phyloP scores from a whole-genome alignment of 2,329 filamentous ascomycete genomes.

The Fusarium albosuccineum region DNA sequence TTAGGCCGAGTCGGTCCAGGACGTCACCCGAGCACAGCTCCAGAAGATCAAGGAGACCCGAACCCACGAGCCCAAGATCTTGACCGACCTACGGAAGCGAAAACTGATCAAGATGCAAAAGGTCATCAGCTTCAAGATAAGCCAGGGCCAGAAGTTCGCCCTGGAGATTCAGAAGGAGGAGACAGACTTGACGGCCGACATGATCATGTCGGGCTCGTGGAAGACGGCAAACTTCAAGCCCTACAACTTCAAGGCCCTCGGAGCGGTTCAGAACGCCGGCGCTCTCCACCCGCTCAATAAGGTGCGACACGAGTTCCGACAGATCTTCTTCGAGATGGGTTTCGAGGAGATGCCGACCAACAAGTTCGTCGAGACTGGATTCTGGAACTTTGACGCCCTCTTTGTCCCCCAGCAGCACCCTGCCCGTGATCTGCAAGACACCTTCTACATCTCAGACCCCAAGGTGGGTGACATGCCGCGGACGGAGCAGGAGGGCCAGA shows the following conservation, averaged over 20 bases:
- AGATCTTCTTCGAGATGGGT: conserved; percentile 99
- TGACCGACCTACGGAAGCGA: conserved; percentile 89
- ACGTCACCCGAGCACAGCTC: conserved; percentile 82
- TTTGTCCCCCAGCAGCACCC: conserved; percentile 97
- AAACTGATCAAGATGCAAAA: conserved; percentile 90
- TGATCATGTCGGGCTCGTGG: conserved; percentile 90
- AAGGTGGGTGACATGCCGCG: conserved; percentile 77
- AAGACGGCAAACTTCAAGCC: conserved; percentile 92
- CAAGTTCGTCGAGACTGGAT: conserved; percentile 93
- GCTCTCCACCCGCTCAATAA: conserved; percentile 85
- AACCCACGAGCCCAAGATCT: conserved; percentile 79
- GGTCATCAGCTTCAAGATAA: conserved; percentile 84
- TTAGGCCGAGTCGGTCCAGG: conserved; percentile 79
- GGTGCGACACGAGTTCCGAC: conserved; percentile 93
- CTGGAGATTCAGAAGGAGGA: conserved; percentile 91
- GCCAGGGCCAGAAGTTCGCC: conserved; percentile 89
- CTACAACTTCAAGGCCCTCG: conserved; percentile 80
- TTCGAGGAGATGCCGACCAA: conserved; percentile 98
- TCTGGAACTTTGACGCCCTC: conserved; percentile 99
- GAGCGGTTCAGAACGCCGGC: conserved; percentile 71
- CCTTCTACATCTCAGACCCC: conserved; percentile 97
- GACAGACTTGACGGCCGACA: conserved; percentile 94
- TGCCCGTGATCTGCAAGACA: conserved; percentile 96
- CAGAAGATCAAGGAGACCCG: conserved; percentile 77
- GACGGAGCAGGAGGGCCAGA: conserved; percentile 66